These are phyloP conservation scores for Parathielavia appendiculata DNA, from an alignment of 495 filamentous ascomycete species.

Conservation along the genomic window DNA sequence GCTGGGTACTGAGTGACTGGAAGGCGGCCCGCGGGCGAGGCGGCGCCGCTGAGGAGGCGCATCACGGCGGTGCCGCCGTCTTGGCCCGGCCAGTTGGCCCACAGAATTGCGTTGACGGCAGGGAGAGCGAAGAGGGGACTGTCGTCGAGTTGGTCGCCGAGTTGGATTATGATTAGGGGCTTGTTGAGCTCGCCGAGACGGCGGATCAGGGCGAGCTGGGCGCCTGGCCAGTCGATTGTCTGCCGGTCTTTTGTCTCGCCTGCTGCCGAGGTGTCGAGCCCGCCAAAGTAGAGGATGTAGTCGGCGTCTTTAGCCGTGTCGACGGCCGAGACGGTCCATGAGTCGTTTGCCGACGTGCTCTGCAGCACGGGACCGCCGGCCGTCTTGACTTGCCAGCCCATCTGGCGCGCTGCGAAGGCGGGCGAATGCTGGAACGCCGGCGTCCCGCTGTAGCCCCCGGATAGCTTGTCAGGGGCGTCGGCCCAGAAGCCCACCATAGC, in stretches of 20 bases:
- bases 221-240: conserved; percentile 40
- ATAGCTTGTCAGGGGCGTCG: conserved; percentile 28
- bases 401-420: conserved; percentile 31
- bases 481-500: conserved; percentile 44
- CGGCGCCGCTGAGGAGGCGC: conserved; percentile 48
- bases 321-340: conserved; percentile 47
- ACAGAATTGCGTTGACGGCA: conserved; percentile 51
- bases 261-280: conserved; percentile 40
- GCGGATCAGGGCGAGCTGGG: conserved; percentile 40
- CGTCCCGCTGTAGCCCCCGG: conserved; percentile 39
- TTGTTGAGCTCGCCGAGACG: conserved; percentile 35
- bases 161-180: conserved; percentile 40
- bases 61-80: conserved; percentile 51
- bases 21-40: conserved; percentile 54
- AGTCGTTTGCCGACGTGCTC: conserved; percentile 51
- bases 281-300: conserved; percentile 42
- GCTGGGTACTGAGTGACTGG: conserved; percentile 53
- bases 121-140: conserved; percentile 44
- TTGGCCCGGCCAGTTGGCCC: conserved; percentile 53
- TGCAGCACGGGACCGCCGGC: conserved; percentile 35
- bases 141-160: conserved; percentile 54
- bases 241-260: conserved; percentile 40
- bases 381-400: conserved; percentile 1
- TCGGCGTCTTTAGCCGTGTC: conserved; percentile 37
- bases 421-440: conserved; percentile 36